Base-by-base conservation (phyloP, 2,329 filamentous ascomycete species). In the Blumeria graminis region DNA sequence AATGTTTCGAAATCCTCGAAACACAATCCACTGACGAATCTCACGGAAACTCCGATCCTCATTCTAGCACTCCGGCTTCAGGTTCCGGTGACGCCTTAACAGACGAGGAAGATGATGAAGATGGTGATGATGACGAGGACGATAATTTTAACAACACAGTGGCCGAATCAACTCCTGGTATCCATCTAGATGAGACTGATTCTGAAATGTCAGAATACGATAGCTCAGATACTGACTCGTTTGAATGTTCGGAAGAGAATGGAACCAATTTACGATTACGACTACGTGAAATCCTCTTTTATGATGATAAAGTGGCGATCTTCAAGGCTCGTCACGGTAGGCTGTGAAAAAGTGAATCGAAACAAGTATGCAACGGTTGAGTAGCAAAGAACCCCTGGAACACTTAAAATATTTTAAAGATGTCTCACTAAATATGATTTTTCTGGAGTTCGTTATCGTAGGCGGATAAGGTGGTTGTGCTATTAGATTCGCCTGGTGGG, bases 1-100 rank as follows among this genome's bases (percentile, higher is more conserved):
- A 88, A 67, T 92, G 86, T 68, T 92, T 85, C 64, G 86, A 92
- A 66, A 83, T 92, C 35, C 69, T 88, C 7, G 86, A 92, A 66
- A 74, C 74, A 55, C 71, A 74, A 52, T 69, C 70, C 1, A 72
- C 70, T 11, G 72, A 76, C 46, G 70, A 70, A 18, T 63, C 60
- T 11, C 62, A 62, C 58, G 60, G 60, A 28, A 58, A 60, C 4
- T 58, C 53, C 33, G 63, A 65, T 45, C 45, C 59, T 18, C 61
- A 64, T 45, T 62, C 62, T 58, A 65, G 59, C 55, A 60, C 59
- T n/a, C 64, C 67, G 22, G 69, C 66, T 46, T 66, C 68, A 6
- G 68, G 65, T 11, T 67, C 68, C 6, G 67, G 66, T n/a, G 65
- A 64, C 13, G 58, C 60, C 60, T 56, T 64, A 57, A 62, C 67